Evolutionary conservation across 2,329 filamentous ascomycete genomes (phyloP).

Genomic region (Cytospora piceae): DNA sequence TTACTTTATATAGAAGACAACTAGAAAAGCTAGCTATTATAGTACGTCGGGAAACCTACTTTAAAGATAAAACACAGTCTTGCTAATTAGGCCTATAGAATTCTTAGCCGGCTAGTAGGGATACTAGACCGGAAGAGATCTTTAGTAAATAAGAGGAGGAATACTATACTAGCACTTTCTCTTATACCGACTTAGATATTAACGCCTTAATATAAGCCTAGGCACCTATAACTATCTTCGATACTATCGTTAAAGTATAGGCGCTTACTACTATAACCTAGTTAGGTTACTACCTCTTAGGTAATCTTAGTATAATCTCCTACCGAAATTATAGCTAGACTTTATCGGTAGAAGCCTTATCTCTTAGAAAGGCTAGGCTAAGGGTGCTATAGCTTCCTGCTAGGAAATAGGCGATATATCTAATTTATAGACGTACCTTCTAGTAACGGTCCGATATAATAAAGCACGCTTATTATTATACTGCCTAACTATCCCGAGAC

Average conservation of each 20-base stretch:
- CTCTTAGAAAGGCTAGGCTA: too few relatives aligned
- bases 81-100: background rate
- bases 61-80: background rate
- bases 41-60: background rate
- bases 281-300: background rate
- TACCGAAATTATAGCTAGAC: background rate
- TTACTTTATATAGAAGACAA: background rate
- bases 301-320: background rate
- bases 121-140: background rate
- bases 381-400: background rate
- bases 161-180: background rate
- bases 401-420: background rate
- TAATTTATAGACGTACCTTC: background rate
- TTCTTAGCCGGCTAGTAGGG: background rate
- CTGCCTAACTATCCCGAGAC: background rate
- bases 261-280: background rate
- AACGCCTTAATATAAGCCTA: background rate
- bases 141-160: background rate
- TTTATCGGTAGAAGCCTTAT: background rate
- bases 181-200: background rate
- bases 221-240: background rate
- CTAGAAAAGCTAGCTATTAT: background rate
- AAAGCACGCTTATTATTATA: background rate
- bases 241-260: background rate
- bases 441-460: background rate